phyloP scores from a whole-genome alignment of 805 yeast species.

The Suhomyces sp. region DNA sequence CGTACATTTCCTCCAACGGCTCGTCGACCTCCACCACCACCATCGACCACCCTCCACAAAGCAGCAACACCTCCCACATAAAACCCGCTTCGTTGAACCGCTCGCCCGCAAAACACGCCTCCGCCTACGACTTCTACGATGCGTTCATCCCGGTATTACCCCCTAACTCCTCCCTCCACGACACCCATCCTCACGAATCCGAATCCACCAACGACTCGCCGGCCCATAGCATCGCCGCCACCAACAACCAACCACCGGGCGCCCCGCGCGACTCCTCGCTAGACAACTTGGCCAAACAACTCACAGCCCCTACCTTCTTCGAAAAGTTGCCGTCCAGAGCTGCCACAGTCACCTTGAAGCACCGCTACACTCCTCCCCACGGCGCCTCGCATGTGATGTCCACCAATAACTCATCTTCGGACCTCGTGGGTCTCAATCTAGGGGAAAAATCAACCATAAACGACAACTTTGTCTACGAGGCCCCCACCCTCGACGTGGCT shows the following conservation, averaged over 20 bases:
- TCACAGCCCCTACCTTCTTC: constrained; percentile 32
- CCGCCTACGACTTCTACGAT: constrained; percentile 42
- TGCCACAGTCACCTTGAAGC: constrained; percentile 20
- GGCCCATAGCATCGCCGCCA: not conserved
- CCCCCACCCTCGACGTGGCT: constrained; percentile 6
- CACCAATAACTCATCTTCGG: constrained; percentile 26
- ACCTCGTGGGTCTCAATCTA: constrained; percentile 15
- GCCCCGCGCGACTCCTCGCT: constrained; percentile 16
- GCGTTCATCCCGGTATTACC: constrained; percentile 39
- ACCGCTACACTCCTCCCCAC: constrained; percentile 6
- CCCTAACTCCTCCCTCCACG: constrained; percentile 1
- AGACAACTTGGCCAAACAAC: constrained; percentile 40
- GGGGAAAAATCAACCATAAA: constrained; percentile 24
- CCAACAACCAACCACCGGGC: not conserved
- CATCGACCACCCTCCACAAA: constrained; percentile 4
- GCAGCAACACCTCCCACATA: not conserved
- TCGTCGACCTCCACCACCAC: constrained; percentile 8
- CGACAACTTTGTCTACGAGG: constrained; percentile 30
- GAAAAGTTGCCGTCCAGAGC: constrained; percentile 39
- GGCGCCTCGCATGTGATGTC: not conserved
- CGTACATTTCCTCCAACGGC: constrained; percentile 6
- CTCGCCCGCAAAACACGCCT: constrained; percentile 14
- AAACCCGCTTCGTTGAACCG: constrained; percentile 1
- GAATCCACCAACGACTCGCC: constrained; percentile 7
- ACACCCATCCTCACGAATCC: not conserved